Conservation (phyloP, 2,329 filamentous ascomycete species). For the Colletotrichum truncatum region DNA sequence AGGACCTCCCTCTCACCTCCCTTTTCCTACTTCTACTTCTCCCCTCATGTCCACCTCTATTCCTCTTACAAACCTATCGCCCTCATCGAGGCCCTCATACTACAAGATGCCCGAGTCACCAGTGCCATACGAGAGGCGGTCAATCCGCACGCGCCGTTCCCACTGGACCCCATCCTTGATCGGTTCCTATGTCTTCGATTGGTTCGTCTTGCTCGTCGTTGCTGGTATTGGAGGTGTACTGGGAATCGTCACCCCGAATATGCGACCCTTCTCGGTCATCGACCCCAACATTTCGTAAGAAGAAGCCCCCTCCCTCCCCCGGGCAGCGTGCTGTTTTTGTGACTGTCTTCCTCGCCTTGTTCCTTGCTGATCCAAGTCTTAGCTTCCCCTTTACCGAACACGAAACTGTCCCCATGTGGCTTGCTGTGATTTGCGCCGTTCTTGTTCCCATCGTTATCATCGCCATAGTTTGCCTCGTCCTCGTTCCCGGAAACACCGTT, state of each 20-base stretch:
- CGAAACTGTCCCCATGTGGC: conserved; percentile 76
- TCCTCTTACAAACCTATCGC: conserved; percentile 26
- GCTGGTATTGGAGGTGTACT: conserved; percentile 68
- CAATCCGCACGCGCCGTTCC: conserved; percentile 13
- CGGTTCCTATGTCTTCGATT: conserved; percentile 78
- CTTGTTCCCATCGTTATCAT: conserved; percentile 75
- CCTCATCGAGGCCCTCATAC: conserved; percentile 29
- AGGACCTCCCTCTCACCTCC: conserved; percentile 21
- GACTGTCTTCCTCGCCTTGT: not conserved
- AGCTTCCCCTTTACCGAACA: conserved; percentile 75
- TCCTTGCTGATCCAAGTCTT: conserved; percentile 14
- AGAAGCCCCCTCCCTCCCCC: conserved; percentile 1
- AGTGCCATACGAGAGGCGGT: conserved; percentile 14
- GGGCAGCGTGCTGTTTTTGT: no score
- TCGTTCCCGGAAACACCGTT: conserved; percentile 78
- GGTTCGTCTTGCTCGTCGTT: conserved; percentile 72
- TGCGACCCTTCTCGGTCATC: conserved; percentile 74
- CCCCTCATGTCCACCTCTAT: conserved; percentile 32
- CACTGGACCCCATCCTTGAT: conserved; percentile 44
- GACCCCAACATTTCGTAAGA: conserved; percentile 80
- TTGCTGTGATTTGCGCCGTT: conserved; percentile 72
- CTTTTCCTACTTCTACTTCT: not conserved
- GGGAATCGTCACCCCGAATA: conserved; percentile 68
- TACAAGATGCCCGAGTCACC: conserved; percentile 43
- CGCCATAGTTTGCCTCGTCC: conserved; percentile 70